Conservation (phyloP, 495 filamentous ascomycete species). For the Cladorrhinum samala region DNA sequence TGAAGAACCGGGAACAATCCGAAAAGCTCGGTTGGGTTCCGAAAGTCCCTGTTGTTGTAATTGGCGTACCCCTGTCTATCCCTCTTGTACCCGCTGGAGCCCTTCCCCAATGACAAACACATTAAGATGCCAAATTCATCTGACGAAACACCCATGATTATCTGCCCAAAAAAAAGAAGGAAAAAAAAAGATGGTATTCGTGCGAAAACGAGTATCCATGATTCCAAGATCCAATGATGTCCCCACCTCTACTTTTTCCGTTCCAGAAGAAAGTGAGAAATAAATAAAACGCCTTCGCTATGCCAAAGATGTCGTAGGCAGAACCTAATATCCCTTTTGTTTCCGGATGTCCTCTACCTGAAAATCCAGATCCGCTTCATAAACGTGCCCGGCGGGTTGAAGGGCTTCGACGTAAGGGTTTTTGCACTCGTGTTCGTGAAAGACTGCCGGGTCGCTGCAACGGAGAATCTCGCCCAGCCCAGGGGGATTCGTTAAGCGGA, state of each 20-base stretch:
- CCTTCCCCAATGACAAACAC: too few species aligned
- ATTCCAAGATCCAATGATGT: too few species aligned
- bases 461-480: constrained; percentile 72
- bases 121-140: too few species aligned
- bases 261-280: too few species aligned
- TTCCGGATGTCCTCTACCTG: constrained; percentile 22
- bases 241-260: too few species aligned
- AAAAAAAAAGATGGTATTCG: too few species aligned
- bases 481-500: constrained; percentile 87
- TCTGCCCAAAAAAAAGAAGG: too few species aligned
- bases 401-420: constrained; percentile 82
- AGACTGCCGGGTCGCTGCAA: constrained; percentile 69
- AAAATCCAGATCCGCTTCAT: constrained; percentile 43
- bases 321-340: not conserved
- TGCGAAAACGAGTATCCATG: too few species aligned
- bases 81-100: too few species aligned
- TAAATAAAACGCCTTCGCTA: not conserved
- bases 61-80: too few species aligned
- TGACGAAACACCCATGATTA: too few species aligned
- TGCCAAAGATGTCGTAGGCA: not conserved
- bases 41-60: too few species aligned
- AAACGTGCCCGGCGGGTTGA: constrained; percentile 74
- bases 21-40: not conserved
- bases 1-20: not conserved
- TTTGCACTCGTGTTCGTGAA: constrained; percentile 59